phyloP scores from a whole-genome alignment of 83 land plant genomes.

The Diphasiastrum complanatum region DNA sequence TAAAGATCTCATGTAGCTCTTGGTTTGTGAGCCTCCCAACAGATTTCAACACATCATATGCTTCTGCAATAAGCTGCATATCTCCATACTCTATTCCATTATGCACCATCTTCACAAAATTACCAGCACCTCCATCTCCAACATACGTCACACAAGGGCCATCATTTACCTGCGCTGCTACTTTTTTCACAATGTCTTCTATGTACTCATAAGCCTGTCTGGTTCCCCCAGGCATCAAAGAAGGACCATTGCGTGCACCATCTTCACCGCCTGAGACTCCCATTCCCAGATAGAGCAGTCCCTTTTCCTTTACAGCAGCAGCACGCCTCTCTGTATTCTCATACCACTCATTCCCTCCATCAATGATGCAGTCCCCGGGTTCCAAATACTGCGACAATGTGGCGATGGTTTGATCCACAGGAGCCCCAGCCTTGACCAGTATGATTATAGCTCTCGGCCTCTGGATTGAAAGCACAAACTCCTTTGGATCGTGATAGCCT shows the following conservation, averaged over 20 bases:
- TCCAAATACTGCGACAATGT: slow-evolving; percentile 20
- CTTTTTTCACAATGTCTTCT: slow-evolving; percentile 27
- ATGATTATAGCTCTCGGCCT: slow-evolving; percentile 27
- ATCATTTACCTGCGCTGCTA: slow-evolving; percentile 31
- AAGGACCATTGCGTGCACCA: slow-evolving; percentile 30
- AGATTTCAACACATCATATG: slow-evolving; percentile 30
- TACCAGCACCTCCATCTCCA: slow-evolving; percentile 27
- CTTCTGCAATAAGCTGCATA: slow-evolving; percentile 35
- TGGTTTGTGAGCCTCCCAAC: slow-evolving; percentile 28
- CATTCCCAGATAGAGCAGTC: slow-evolving; percentile 29
- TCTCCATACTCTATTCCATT: slow-evolving; percentile 36
- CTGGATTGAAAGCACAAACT: slow-evolving; percentile 27
- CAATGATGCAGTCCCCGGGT: slow-evolving; percentile 30
- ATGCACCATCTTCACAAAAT: slow-evolving; percentile 34
- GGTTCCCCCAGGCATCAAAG: slow-evolving; percentile 30
- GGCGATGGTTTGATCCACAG: slow-evolving; percentile 32
- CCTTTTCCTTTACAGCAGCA: slow-evolving; percentile 19
- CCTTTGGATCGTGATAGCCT: slow-evolving; percentile 21
- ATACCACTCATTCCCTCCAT: slow-evolving; percentile 37
- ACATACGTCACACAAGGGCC: slow-evolving; percentile 39
- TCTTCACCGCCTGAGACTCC: slow-evolving; percentile 35
- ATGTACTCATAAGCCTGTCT: slow-evolving; percentile 25
- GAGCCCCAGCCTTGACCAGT: slow-evolving; percentile 29
- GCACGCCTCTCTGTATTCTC: slow-evolving; percentile 35
- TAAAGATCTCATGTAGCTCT: slow-evolving; percentile 25